Conservation (phyloP, 805 yeast species). For the Saccharomycopsis sp. region DNA sequence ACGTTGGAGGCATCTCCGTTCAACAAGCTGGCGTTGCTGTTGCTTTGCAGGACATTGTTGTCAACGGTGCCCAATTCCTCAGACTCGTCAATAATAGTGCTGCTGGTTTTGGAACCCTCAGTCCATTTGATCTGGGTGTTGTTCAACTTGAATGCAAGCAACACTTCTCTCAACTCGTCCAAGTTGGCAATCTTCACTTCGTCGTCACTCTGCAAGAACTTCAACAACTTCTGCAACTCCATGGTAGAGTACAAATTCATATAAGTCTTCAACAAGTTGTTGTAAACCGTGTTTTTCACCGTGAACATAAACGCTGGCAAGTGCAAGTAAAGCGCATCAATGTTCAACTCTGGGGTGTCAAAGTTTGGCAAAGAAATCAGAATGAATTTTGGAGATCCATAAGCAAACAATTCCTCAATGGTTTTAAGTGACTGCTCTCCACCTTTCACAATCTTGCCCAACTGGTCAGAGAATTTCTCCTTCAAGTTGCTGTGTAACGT, state of each 20-base stretch:
- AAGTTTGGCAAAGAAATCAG: constrained; percentile 31
- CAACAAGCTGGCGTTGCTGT: constrained; percentile 24
- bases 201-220: constrained; percentile 30
- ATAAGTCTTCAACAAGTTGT: constrained; percentile 36
- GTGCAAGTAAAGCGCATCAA: constrained; percentile 37
- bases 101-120: constrained; percentile 16
- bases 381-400: constrained; percentile 42
- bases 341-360: constrained; percentile 25
- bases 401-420: constrained; percentile 38
- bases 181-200: constrained; percentile 29
- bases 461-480: constrained; percentile 40
- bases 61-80: constrained; percentile 6
- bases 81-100: background rate
- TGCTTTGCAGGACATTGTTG: no score
- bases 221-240: constrained; percentile 35
- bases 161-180: constrained; percentile 30
- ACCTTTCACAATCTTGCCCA: constrained; percentile 33
- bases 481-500: constrained; percentile 34
- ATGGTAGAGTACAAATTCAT: constrained; percentile 38
- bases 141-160: constrained; percentile 37
- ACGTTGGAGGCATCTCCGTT: constrained; percentile 34
- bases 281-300: constrained; percentile 31
- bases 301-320: constrained; percentile 35
- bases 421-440: constrained; percentile 33
- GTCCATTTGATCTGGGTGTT: constrained; percentile 38